Evolutionary conservation across 306 rosid genomes (phyloP).

Genomic region (Acacia confusa): DNA sequence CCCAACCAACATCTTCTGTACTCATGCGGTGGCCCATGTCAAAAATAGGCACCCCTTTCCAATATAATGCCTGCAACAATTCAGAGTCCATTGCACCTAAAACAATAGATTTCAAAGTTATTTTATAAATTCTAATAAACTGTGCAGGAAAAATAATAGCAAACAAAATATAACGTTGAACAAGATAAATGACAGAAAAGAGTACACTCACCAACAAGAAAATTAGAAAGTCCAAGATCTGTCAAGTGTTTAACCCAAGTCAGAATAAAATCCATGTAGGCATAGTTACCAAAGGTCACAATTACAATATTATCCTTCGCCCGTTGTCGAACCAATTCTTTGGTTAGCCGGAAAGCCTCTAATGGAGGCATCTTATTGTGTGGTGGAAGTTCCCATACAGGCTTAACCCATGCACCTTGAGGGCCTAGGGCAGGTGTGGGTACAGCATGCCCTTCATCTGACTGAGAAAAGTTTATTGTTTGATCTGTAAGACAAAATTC

Average conservation of each 20-base stretch:
- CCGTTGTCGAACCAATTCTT: slow-evolving; percentile 69
- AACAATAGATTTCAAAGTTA: slow-evolving; percentile 32
- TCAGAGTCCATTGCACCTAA: slow-evolving; percentile 94
- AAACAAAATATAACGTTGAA: slow-evolving; percentile 11
- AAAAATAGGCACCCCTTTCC: slow-evolving; percentile 94
- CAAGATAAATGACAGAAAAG: background rate
- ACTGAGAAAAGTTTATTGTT: slow-evolving; percentile 42
- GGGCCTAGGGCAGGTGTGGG: slow-evolving; percentile 32
- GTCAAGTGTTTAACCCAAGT: slow-evolving; percentile 88
- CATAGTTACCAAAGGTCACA: slow-evolving; percentile 90
- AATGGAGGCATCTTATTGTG: slow-evolving; percentile 61
- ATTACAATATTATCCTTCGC: slow-evolving; percentile 78
- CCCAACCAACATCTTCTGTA: slow-evolving; percentile 92
- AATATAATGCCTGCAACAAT: slow-evolving; percentile 85
- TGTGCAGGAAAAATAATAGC: slow-evolving; percentile 9
- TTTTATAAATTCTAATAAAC: slow-evolving; percentile 25
- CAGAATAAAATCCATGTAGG: slow-evolving; percentile 89
- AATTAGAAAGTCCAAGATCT: slow-evolving; percentile 68
- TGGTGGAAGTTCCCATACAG: slow-evolving; percentile 68
- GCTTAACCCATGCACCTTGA: slow-evolving; percentile 34
- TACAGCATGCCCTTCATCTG: slow-evolving; percentile 26
- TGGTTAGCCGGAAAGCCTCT: slow-evolving; percentile 60
- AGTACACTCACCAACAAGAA: slow-evolving; percentile 78
- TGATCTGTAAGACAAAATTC: slow-evolving; percentile 38
- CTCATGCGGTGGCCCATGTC: slow-evolving; percentile 99